These are phyloP conservation scores for Panicum miliaceum DNA, from an alignment of 176 grass and related monocot species.

Conservation along the genomic window DNA sequence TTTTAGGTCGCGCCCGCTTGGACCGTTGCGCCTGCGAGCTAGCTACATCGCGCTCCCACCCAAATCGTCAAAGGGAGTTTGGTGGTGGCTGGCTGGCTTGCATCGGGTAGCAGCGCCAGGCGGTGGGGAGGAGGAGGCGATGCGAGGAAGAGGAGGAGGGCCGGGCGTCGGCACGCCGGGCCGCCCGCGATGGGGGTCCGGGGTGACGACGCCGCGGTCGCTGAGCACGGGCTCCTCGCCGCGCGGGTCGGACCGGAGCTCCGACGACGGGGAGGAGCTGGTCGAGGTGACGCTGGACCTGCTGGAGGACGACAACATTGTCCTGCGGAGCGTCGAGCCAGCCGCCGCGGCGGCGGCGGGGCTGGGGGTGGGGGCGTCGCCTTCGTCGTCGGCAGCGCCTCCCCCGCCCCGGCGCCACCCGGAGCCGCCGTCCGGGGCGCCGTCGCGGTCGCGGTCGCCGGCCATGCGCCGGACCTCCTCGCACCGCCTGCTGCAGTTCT, in stretches of 20 bases:
- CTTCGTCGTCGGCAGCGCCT: neutral
- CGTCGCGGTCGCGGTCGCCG: slow-evolving; percentile 58
- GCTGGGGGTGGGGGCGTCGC: slow-evolving; percentile 14
- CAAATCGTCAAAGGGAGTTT: slow-evolving; percentile 37
- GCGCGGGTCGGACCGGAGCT: slow-evolving; percentile 55
- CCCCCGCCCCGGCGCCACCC: neutral
- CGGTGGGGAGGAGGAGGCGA: neutral
- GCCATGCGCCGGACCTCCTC: slow-evolving; percentile 74
- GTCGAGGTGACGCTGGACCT: slow-evolving; percentile 94
- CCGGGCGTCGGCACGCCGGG: slow-evolving; percentile 31
- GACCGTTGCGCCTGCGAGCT: slow-evolving; percentile 33
- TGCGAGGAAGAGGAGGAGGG: slow-evolving; percentile 26
- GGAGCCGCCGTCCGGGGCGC: slow-evolving; percentile 16
- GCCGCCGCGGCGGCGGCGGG: neutral
- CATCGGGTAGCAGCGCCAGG: slow-evolving; percentile 23
- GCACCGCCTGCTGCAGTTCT: slow-evolving; percentile 84
- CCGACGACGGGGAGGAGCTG: slow-evolving; percentile 73
- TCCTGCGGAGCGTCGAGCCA: slow-evolving; percentile 78
- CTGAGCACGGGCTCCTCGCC: slow-evolving; percentile 62
- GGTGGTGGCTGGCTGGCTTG: slow-evolving; percentile 23
- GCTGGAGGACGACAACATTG: slow-evolving; percentile 80
- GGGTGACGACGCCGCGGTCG: slow-evolving; percentile 57
- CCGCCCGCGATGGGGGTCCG: slow-evolving; percentile 54
- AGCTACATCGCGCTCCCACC: neutral
- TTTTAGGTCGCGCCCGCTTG: slow-evolving; percentile 42